Conservation (phyloP, 495 filamentous ascomycete genomes). For the Penicillium egyptiacum region DNA sequence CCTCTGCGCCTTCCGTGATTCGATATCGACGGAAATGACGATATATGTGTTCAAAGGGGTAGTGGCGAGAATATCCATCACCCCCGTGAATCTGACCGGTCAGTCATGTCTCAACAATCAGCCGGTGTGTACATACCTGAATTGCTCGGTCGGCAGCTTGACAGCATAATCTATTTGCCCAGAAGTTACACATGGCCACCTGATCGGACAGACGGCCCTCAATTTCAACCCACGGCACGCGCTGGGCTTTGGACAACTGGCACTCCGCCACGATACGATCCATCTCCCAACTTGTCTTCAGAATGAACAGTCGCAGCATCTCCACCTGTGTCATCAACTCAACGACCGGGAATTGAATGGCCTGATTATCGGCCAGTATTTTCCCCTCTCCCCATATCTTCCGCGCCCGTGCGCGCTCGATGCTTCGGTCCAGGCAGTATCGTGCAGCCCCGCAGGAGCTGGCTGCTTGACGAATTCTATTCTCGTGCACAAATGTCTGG, state of each 20-base stretch:
- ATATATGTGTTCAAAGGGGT: conserved; percentile 55
- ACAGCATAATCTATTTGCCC: conserved; percentile 57
- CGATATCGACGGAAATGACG: conserved; percentile 50
- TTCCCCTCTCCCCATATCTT: conserved; percentile 53
- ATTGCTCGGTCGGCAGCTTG: conserved; percentile 61
- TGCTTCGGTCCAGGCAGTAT: conserved; percentile 55
- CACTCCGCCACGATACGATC: conserved; percentile 48
- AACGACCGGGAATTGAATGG: conserved; percentile 60
- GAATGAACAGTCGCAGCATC: conserved; percentile 60
- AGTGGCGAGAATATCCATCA: conserved; percentile 47
- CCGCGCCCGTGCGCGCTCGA: conserved; percentile 51
- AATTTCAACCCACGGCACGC: conserved; percentile 43
- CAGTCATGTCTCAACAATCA: neutral
- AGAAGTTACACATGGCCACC: conserved; percentile 65
- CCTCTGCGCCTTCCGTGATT: conserved; percentile 52
- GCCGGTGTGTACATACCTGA: conserved; percentile 35
- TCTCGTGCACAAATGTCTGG: conserved; percentile 63
- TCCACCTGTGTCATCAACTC: conserved; percentile 59
- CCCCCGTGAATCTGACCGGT: conserved; percentile 50
- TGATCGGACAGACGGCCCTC: conserved; percentile 55
- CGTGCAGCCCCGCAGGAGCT: conserved; percentile 56
- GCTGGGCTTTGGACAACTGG: conserved; percentile 9
- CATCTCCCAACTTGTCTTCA: conserved; percentile 59
- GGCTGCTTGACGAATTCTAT: conserved; percentile 60
- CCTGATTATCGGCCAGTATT: conserved; percentile 56